Evolutionary conservation across 495 filamentous ascomycete species (phyloP).

Genomic region (Terfezia claveryi): DNA sequence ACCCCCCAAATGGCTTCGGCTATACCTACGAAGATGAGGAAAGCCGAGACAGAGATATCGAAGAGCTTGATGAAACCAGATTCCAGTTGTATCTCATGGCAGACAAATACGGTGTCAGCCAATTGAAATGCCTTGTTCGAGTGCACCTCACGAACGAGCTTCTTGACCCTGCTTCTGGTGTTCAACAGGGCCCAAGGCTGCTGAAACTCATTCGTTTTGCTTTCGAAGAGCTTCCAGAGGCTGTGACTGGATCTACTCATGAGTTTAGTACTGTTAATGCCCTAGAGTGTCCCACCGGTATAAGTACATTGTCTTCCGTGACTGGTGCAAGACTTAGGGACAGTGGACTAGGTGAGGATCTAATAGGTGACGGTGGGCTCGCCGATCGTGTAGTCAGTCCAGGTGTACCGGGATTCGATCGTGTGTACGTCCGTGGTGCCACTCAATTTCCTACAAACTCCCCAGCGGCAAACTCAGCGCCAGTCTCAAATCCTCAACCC

Average conservation of each 20-base stretch:
- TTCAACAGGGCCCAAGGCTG: constrained; percentile 11
- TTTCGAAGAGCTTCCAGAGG: constrained; percentile 18
- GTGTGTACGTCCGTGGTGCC: not conserved
- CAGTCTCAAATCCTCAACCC: not conserved
- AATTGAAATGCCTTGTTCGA: constrained; percentile 19
- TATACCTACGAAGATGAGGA: constrained; percentile 14
- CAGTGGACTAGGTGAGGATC: not conserved
- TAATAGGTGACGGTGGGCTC: not conserved
- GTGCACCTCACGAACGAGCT: constrained; percentile 18
- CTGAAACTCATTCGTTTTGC: constrained; percentile 17
- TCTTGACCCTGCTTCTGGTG: constrained; percentile 14
- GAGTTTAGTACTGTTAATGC: not conserved
- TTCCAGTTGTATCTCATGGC: constrained; percentile 19
- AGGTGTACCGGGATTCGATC: not conserved
- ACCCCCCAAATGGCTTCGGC: not conserved
- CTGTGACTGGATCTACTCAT: not conserved
- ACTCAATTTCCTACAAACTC: not conserved
- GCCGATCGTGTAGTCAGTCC: not conserved
- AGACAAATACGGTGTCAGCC: constrained; percentile 19
- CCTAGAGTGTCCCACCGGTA: not conserved
- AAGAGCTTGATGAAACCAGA: constrained; percentile 19
- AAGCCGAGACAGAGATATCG: constrained; percentile 9
- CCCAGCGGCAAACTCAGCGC: no score
- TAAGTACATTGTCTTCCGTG: not conserved
- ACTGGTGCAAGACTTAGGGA: not conserved